Conservation (phyloP, 345 rosid species). For the Capsella bursapastoris region DNA sequence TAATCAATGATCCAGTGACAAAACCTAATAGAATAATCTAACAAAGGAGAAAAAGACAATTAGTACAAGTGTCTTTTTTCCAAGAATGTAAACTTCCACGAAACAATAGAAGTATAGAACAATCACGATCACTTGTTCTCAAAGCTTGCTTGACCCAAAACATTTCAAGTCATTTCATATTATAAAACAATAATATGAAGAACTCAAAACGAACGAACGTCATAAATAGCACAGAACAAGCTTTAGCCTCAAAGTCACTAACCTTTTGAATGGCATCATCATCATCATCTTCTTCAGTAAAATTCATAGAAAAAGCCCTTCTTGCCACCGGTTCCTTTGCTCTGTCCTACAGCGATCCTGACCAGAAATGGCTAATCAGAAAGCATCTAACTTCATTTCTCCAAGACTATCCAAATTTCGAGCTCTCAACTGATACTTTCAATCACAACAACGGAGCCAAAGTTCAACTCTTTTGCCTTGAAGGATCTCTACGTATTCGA, state of each 20-base stretch:
- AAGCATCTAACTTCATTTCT: slow-evolving; percentile 64
- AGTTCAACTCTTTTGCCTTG: slow-evolving; percentile 54
- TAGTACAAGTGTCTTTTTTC: background rate
- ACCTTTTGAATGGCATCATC: slow-evolving; percentile 31
- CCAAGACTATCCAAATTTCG: slow-evolving; percentile 54
- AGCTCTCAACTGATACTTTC: slow-evolving; percentile 50
- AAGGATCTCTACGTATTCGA: slow-evolving; percentile 51
- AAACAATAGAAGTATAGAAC: slow-evolving; percentile 12
- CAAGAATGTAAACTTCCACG: slow-evolving; percentile 37
- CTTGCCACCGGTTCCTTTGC: slow-evolving; percentile 46
- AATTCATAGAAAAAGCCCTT: slow-evolving; percentile 72
- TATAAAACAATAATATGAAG: slow-evolving; percentile 28
- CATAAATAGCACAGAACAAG: slow-evolving; percentile 28
- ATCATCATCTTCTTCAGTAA: slow-evolving; percentile 40
- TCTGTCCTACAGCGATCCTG: slow-evolving; percentile 65
- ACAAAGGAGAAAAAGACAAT: slow-evolving; percentile 18
- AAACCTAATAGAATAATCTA: slow-evolving; percentile 3
- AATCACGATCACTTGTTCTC: slow-evolving; percentile 36
- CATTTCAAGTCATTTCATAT: slow-evolving; percentile 31
- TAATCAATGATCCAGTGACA: slow-evolving; percentile 1
- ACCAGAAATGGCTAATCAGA: slow-evolving; percentile 66
- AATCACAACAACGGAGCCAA: slow-evolving; percentile 68
- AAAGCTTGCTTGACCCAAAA: slow-evolving; percentile 40
- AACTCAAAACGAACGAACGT: slow-evolving; percentile 26
- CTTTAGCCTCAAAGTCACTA: slow-evolving; percentile 21